A percentile compares a stretch with the other conserved stretches of the same genome.
Conservation (phyloP, 495 filamentous ascomycete species). For the Aeminium ludgeri region DNA sequence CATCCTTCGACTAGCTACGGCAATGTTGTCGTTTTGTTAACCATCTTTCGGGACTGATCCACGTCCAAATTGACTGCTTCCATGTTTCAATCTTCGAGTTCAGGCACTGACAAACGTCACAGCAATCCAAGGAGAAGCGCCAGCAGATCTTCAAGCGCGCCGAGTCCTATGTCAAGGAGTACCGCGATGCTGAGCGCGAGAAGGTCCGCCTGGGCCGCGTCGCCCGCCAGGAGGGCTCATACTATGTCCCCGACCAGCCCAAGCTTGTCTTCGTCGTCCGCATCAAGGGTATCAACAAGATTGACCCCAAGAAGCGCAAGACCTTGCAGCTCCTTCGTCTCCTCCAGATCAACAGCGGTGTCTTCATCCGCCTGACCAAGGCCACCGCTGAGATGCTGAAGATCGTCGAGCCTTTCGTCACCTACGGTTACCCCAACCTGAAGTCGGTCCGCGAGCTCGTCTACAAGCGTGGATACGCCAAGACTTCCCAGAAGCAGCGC, state of each 20-base stretch:
- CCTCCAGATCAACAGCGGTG: conserved; percentile 99
- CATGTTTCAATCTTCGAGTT: conserved; percentile 17
- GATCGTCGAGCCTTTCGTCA: conserved; percentile 93
- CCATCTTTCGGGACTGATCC: conserved; percentile 99
- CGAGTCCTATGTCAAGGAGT: conserved; percentile 98
- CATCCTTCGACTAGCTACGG: conserved; percentile 70
- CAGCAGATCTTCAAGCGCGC: conserved; percentile 97
- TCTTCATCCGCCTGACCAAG: conserved; percentile 95
- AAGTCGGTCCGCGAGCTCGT: conserved; percentile 97
- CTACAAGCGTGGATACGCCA: conserved; percentile 99
- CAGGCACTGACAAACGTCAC: conserved; percentile 17
- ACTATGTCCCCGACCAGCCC: conserved; percentile 83
- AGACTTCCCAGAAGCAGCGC: conserved; percentile 81
- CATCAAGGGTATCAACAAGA: conserved; percentile 99
- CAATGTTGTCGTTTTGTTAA: conserved; percentile 90
- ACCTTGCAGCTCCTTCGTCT: conserved; percentile 97
- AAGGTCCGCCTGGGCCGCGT: conserved; percentile 81
- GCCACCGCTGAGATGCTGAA: conserved; percentile 95
- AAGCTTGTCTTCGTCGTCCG: conserved; percentile 97
- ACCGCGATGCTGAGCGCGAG: conserved; percentile 94
- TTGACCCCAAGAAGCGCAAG: conserved; percentile 98
- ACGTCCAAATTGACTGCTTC: too few relatives aligned
- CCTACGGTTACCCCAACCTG: conserved; percentile 97
- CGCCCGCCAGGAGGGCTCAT: conserved; percentile 80
- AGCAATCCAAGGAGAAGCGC: conserved; percentile 97